phyloP scores from a whole-genome alignment of 345 rosid species.

The Gossypioides kirkii region DNA sequence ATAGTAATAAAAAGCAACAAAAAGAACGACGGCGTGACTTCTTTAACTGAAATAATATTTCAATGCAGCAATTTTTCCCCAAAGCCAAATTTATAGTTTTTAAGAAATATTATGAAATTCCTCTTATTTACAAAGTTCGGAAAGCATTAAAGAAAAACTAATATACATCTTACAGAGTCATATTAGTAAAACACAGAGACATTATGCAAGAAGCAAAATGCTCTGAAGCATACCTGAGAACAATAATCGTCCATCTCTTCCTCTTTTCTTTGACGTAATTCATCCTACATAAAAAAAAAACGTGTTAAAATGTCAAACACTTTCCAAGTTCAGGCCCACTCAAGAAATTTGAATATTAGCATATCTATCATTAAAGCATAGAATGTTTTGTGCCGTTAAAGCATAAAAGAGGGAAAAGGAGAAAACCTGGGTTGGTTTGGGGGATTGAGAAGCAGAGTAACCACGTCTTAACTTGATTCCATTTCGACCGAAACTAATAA shows the following conservation, averaged over 20 bases:
- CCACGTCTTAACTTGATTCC: constrained; percentile 93
- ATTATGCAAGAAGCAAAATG: constrained; percentile 8
- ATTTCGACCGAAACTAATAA: constrained; percentile 58
- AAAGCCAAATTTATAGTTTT: background rate
- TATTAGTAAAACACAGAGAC: background rate
- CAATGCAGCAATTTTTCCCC: background rate
- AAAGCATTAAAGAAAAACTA: background rate
- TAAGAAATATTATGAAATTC: background rate
- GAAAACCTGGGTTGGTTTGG: constrained; percentile 82
- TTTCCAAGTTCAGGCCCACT: background rate
- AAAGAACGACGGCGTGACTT: background rate
- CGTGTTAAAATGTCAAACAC: background rate
- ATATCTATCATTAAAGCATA: background rate
- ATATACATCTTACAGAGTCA: background rate
- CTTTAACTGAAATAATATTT: background rate
- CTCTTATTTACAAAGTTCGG: background rate
- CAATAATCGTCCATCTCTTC: constrained; percentile 97
- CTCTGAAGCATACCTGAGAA: constrained; percentile 62
- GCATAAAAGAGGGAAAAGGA: constrained; percentile 14
- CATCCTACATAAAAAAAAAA: constrained; percentile 45
- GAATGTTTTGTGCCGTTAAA: background rate
- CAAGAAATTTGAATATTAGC: background rate
- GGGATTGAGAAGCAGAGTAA: constrained; percentile 59
- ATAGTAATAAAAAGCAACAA: background rate
- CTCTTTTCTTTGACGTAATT: constrained; percentile 77